A percentile compares a stretch with the other conserved stretches of the same genome.
These are phyloP conservation scores for Verticillium nubilum DNA, from an alignment of 2,329 filamentous ascomycete species.

Conservation along the genomic window DNA sequence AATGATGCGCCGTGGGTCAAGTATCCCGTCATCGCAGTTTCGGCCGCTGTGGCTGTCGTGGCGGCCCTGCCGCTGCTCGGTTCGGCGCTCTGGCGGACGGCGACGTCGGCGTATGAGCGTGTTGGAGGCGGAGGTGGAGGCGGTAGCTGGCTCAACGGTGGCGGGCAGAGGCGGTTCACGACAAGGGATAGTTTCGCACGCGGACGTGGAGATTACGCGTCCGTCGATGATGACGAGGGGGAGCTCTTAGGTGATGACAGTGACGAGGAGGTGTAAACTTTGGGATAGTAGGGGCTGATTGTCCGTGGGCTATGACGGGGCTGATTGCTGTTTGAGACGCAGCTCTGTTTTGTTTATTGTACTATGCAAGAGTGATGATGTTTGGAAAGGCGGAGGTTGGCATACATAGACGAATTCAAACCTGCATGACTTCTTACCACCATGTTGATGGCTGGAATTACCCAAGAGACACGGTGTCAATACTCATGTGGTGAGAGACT, in stretches of 20 bases:
- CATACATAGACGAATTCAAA: not conserved
- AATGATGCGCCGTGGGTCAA: slow-evolving; percentile 72
- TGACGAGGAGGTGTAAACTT: slow-evolving; percentile 76
- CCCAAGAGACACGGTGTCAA: not conserved
- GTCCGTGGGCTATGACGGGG: not conserved
- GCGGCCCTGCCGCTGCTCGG: slow-evolving; percentile 65
- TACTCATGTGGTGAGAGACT: too few species aligned
- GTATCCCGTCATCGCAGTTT: slow-evolving; percentile 72
- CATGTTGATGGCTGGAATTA: not conserved
- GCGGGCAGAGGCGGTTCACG: slow-evolving; percentile 67
- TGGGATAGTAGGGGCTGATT: too few species aligned
- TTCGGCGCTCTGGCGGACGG: slow-evolving; percentile 66
- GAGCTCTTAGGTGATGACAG: slow-evolving; percentile 91
- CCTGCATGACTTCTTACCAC: not conserved
- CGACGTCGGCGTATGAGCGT: slow-evolving; percentile 44
- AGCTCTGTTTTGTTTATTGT: not conserved
- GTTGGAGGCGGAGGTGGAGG: slow-evolving; percentile 42
- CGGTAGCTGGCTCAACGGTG: slow-evolving; percentile 47
- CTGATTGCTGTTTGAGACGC: not conserved
- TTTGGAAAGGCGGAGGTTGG: not conserved
- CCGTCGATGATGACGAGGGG: slow-evolving; percentile 89
- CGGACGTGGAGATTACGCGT: slow-evolving; percentile 78
- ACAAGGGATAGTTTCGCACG: slow-evolving; percentile 85
- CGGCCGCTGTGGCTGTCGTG: slow-evolving; percentile 55
- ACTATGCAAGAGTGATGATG: not conserved